Evolutionary conservation across 23 red algal species (phyloP), one percentile per base, ranked within the genome.

Genomic region (Porphyridium purpureum): DNA sequence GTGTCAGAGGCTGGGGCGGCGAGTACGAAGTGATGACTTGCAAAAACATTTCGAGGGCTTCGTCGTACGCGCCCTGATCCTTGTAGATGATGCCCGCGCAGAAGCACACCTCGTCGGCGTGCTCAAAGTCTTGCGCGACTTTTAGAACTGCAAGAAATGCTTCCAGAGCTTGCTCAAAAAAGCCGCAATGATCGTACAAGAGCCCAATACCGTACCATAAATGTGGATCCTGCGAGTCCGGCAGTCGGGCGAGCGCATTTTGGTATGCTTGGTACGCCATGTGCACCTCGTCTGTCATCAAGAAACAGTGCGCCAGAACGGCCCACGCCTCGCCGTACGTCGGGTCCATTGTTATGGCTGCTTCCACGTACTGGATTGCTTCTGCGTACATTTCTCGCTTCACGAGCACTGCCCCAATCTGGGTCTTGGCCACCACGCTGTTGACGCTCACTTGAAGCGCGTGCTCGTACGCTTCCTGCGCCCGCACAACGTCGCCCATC

Each of bases 41-140:
- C 40, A 70, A 73, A 68, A 84, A 84, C 46, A 76, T 76, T n/a
- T 73, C 52, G 11, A 76, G 64, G 9, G 78, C 59, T 3, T 71
- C 36, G 30, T 95, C 79, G 69, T 75, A 95, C 1, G 67, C 75
- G n/a, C 70, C 61, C 21, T 76, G 73, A 30, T 79, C 78, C 54
- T 79, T 76, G 35, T 80, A 80, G 28, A 95, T 79, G 33, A 75
- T 79, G 29, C 75, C 88, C 4, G 85, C 79, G 67, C 78, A 81
- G 57, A 80, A 95, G 47, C 75, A 84, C 0, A 84, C 71, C 60
- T 84, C 88, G 23, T 86, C 78, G 23, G 55, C 69, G 28, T 63
- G 48, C 49, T 95, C 88, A 67, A 80, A 79, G 47, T 85, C 64
- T 0, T 77, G 88, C n/a, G 70, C 49, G 26, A 95, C 55, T 21